Evolutionary conservation across 2,329 filamentous ascomycete genomes (phyloP).

Genomic region (Penicillium fuscoglaucum): DNA sequence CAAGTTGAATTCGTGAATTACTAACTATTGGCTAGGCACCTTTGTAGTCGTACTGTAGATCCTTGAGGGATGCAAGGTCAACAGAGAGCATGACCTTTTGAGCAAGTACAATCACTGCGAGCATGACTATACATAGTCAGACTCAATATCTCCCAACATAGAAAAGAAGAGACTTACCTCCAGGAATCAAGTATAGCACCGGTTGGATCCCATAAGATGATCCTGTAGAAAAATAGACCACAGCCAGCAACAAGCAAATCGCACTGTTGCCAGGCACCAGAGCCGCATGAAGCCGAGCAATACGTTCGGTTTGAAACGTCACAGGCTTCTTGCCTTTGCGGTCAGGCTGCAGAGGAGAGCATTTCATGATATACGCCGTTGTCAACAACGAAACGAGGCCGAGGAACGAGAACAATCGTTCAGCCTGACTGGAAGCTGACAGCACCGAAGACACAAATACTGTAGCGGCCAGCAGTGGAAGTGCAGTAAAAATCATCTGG

Average conservation of each 20-base stretch:
- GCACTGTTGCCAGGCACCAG: constrained; percentile 31
- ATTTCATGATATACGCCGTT: constrained; percentile 42
- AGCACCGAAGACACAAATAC: constrained; percentile 38
- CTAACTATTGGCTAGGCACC: constrained; percentile 33
- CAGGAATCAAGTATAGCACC: constrained; percentile 39
- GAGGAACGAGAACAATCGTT: constrained; percentile 34
- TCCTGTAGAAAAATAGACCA: constrained; percentile 29
- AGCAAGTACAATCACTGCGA: constrained; percentile 35
- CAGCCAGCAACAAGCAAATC: constrained; percentile 32
- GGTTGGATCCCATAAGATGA: constrained; percentile 24
- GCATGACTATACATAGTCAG: constrained; percentile 35
- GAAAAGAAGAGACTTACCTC: constrained; percentile 31
- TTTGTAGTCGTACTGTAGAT: constrained; percentile 45
- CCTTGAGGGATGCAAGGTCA: constrained; percentile 39
- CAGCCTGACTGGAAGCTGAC: constrained; percentile 19
- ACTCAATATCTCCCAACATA: constrained; percentile 14
- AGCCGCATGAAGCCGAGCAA: constrained; percentile 23
- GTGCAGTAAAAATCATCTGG: constrained; percentile 37
- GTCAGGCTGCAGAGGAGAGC: constrained; percentile 30
- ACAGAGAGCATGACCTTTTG: constrained; percentile 41
- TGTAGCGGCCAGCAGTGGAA: constrained; percentile 36
- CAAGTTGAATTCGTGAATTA: neutral
- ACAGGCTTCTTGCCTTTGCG: constrained; percentile 34
- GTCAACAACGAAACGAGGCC: constrained; percentile 38
- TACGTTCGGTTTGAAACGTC: constrained; percentile 18